Evolutionary conservation across 2,329 filamentous ascomycete genomes (phyloP), one percentile per base, ranked within the genome.

Genomic region (Kalaharituber pfeilii): DNA sequence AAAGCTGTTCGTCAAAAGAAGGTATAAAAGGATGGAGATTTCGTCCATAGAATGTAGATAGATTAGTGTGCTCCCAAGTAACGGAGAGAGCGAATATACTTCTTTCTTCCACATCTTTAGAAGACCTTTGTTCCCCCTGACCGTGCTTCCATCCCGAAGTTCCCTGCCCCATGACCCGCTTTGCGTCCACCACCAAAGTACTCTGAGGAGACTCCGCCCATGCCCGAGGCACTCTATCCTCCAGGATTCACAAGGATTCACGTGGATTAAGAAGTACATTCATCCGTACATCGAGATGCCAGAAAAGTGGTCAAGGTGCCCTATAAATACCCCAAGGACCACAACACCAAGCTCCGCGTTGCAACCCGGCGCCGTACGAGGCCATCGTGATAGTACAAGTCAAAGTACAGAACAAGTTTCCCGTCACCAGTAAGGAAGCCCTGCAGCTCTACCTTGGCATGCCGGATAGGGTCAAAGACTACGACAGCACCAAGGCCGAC

Each of bases 181-280:
- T 3, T 69, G 72, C 9, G 66, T 64, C 2, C 57, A 67, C 1
- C 79, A 2, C 80, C 80, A 0, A 63, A 67, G 9, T 81, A 82
- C 62, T 69, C 76, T 59, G 69, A 67, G n/a, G 67, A 64, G 0
- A 69, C 81, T 2, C 80, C 80, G 0, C 68, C 74, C 15, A 69
- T 75, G 2, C 66, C 71, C 15, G 73, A 75, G 11, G 76, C 74
- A 0, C 66, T 84, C 1, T 82, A 80, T 64, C 83, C 83, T 0
- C 53, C 68, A 0, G 74, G 69, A 3, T 77, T 85, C 64, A 5
- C 42, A n/a, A n/a, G n/a, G n/a, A n/a, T n/a, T n/a, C n/a, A n/a
- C n/a, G n/a, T 74, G 71, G 49, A 68, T 87, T 0, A 71, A 75
- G 53, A 83, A 82, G 62, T 86, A 82, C 66, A 75, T 87, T 53